These are phyloP conservation scores for Mycena amicta DNA, from an alignment of 768 basidiomycete species.

Conservation along the genomic window DNA sequence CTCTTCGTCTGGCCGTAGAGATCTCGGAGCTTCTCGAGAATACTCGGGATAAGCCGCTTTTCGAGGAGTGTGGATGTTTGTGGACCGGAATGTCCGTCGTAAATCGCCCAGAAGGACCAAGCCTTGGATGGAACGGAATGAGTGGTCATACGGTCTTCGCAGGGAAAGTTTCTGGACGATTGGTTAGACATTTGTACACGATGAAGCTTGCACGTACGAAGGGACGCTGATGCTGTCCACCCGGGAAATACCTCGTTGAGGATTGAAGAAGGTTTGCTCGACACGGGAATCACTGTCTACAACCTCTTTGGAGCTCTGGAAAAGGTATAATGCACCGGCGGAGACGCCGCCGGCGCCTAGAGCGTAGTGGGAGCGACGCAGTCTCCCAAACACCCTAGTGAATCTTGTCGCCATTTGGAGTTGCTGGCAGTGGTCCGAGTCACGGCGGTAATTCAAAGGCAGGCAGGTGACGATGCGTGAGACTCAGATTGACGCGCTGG, in stretches of 20 bases:
- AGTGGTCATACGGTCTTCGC: constrained; percentile 9
- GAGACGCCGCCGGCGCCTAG: neutral
- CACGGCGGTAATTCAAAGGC: no score
- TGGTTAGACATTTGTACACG: neutral
- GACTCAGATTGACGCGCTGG: no score
- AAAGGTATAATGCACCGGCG: neutral
- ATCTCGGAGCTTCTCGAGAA: neutral
- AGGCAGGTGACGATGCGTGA: no score
- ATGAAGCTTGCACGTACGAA: neutral
- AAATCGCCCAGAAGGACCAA: constrained; percentile 22
- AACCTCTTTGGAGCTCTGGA: neutral
- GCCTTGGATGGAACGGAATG: neutral
- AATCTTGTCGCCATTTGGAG: neutral
- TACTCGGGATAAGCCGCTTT: constrained; percentile 2
- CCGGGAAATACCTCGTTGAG: neutral
- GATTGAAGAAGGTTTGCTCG: neutral
- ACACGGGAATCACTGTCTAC: neutral
- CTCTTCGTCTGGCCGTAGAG: constrained; percentile 8
- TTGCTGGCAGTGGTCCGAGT: no score
- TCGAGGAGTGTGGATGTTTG: constrained; percentile 14
- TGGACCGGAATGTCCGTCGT: constrained; percentile 19
- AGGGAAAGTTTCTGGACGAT: constrained; percentile 14
- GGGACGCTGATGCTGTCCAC: neutral
- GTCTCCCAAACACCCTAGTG: neutral
- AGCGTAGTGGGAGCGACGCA: neutral